These are phyloP conservation scores for Firmiana major DNA, from an alignment of 345 rosid species.

Conservation along the genomic window DNA sequence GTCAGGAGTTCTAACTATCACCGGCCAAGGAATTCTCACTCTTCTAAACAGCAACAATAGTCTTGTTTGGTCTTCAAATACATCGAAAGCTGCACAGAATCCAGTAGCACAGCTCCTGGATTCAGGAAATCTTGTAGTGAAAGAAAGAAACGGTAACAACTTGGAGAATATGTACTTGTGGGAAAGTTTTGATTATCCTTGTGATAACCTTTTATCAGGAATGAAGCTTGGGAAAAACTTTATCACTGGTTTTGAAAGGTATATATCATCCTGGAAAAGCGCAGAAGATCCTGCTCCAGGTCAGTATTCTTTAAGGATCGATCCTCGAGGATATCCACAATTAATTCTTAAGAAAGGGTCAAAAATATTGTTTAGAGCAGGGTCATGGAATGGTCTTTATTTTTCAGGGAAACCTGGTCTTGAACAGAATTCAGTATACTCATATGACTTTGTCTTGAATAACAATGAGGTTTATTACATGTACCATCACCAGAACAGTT, in stretches of 20 bases:
- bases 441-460: conserved; percentile 26
- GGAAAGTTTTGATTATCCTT: conserved; percentile 51
- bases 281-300: conserved; percentile 37
- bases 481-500: conserved; percentile 12
- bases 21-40: conserved; percentile 12
- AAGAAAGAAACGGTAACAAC: conserved; percentile 10
- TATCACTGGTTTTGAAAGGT: conserved; percentile 14
- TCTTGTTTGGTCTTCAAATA: conserved; percentile 33
- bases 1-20: conserved; percentile 27
- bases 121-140: conserved; percentile 40
- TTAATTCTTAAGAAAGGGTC: conserved; percentile 17
- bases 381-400: conserved; percentile 42
- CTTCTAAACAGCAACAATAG: conserved; percentile 9
- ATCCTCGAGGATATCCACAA: conserved; percentile 39
- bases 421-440: neutral
- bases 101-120: conserved; percentile 40
- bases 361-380: conserved; percentile 20
- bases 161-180: conserved; percentile 21
- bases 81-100: neutral
- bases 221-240: conserved; percentile 45
- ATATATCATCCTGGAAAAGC: conserved; percentile 35
- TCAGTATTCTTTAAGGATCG: conserved; percentile 21
- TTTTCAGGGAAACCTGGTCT: conserved; percentile 24
- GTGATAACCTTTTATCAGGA: conserved; percentile 32
- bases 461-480: conserved; percentile 30